Base-by-base conservation (phyloP, 257 asterid species). In the Cinchona pubescens region DNA sequence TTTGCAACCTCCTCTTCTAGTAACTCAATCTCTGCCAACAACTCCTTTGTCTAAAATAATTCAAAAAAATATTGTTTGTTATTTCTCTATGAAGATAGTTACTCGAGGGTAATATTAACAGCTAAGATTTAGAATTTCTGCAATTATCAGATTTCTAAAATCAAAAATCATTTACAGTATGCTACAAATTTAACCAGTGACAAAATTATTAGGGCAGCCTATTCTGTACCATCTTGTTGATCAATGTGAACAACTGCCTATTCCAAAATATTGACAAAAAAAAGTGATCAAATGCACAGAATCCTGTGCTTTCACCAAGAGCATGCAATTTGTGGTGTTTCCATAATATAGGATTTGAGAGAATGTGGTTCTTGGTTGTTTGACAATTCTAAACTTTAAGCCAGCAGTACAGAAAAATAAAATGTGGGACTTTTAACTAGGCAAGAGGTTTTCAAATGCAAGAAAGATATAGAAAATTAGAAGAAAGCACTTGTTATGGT, bases 1-100 rank as follows among this genome's bases (percentile, higher is more conserved):
- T 83, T 86, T 69, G 88, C 83, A 23, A 88, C 92, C 82, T 88
- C 92, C 79, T 86, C 88, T 80, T 88, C 92, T 19, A 88, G 90
- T 76, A 84, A 73, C 76, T 88, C 92, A 56, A 88, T 88, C 62
- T 88, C 92, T 69, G 84, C 58, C 66, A 88, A 72, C 85, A 88
- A 78, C 79, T 84, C 89, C 79, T 84, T 85, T 18, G 92, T 86
- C 92, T 88, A 68, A 82, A 72, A 82, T 59, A 66, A 64, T 3
- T n/a, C 60, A 38, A 45, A 40, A 34, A 76, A 58, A n/a, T 53
- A 34, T 30, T 16, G 62, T 49, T 71, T 30, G 58, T 75, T 75
- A 79, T 40, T 78, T 51, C 42, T 38, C n/a, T 15, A 29, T 61
- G 32, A 2, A 35, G 32, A 16, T 3, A 5, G 43, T 32, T 43